Base-by-base conservation (phyloP, 2,329 filamentous ascomycete species). In the Epichloe brachyelytri region DNA sequence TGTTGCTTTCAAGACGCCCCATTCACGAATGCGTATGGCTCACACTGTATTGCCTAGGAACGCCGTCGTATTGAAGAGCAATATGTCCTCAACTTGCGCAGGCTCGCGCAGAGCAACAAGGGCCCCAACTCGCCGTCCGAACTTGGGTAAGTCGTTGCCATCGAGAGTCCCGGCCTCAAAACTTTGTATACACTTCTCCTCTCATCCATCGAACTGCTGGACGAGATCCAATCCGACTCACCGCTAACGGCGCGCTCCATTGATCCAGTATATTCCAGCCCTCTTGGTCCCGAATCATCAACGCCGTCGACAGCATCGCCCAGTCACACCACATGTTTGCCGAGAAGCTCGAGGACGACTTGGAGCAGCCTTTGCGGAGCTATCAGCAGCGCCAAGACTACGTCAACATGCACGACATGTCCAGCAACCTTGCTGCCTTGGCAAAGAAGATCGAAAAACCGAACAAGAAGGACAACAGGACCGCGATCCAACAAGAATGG, bases 401-500 rank as follows among this genome's bases (percentile, higher is more conserved):
- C 70, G 77, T 85, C 60, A 84, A 83, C 57, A 86, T 97, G 73
- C 76, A 79, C 50, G 90, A 81, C 49, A 87, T 95, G 60, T 84
- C 89, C 57, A 80, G 79, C 45, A 96, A 95, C 65, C 74, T 98
- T 40, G 70, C 77, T n/a, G 68, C 77, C 20, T 81, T 96, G 69
- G 88, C 89, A 19, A 90, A 82, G 63, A 89, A 94, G 53, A 76
- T 97, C 49, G 88, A 96, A 49, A 95, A 90, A 70, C 75, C 94
- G 48, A 82, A 73, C 62, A 85, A 78, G 63, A 95, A 91, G 68
- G 88, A 86, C 54, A 77, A 78, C 50, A 88, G 84, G 68, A 81
- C 85, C 41, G 89, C 88, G 54, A 85, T 88, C n/a, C 80, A 76
- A 43, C 78, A 84, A 57, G 86, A 95, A 64, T 98, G 93, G 93